Evolutionary conservation across 495 filamentous ascomycete species (phyloP).

Genomic region (Aspergillus campestris): DNA sequence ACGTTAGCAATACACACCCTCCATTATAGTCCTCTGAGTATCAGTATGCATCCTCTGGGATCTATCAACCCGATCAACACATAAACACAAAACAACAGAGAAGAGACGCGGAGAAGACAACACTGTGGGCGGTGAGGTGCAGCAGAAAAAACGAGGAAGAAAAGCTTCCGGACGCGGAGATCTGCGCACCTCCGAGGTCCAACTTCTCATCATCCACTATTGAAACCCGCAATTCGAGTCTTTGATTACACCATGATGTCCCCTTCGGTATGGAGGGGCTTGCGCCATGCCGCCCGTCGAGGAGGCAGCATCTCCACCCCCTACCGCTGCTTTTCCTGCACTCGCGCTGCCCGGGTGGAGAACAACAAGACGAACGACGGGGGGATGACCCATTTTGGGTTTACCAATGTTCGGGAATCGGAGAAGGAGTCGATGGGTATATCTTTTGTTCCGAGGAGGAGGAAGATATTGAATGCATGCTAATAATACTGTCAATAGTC

Average conservation of each 20-base stretch:
- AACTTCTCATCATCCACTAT: conserved; percentile 51
- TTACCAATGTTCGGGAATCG: conserved; percentile 73
- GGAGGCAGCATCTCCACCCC: conserved; percentile 20
- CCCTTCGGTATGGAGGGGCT: conserved; percentile 29
- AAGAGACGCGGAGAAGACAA: too few species aligned
- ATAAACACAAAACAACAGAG: too few species aligned
- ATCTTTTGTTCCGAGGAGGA: not conserved
- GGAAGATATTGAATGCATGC: not conserved
- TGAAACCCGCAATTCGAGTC: too few species aligned
- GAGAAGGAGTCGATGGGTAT: conserved; percentile 71
- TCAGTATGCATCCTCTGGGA: too few species aligned
- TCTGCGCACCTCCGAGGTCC: too few species aligned
- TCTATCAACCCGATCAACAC: too few species aligned
- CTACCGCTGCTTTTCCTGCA: conserved; percentile 50
- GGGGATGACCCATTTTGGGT: conserved; percentile 87
- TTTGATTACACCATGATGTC: conserved; percentile 13
- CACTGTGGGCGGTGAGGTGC: too few species aligned
- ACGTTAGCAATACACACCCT: too few species aligned
- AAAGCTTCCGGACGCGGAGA: conserved; percentile 1
- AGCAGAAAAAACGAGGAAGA: too few species aligned
- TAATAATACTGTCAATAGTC: conserved; percentile 43
- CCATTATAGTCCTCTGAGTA: too few species aligned
- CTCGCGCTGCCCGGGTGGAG: conserved; percentile 36
- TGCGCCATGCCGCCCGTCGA: conserved; percentile 25
- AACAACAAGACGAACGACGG: conserved; percentile 33